Conservation (phyloP, 2,329 filamentous ascomycete genomes). For the Colletotrichum tanaceti region DNA sequence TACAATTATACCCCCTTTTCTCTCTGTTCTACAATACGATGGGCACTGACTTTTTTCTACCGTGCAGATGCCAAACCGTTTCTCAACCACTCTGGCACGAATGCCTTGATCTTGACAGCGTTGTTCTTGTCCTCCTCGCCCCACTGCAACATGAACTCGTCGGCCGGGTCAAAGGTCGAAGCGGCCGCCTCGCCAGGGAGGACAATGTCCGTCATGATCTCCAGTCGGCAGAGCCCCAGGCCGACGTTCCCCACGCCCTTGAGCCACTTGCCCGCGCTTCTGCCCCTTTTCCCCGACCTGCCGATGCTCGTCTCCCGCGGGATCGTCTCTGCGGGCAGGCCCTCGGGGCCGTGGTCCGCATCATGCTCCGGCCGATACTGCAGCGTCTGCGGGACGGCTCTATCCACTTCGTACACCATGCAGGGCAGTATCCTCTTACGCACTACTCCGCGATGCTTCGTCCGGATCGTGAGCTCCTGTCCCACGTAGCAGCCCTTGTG, state of each 20-base stretch:
- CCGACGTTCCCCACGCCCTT: conserved; percentile 85
- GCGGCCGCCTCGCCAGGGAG: conserved; percentile 74
- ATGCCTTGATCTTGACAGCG: conserved; percentile 75
- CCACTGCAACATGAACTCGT: conserved; percentile 40
- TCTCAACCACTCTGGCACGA: conserved; percentile 83
- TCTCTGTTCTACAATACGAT: conserved; percentile 32
- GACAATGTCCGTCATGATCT: conserved; percentile 86
- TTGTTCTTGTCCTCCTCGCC: conserved; percentile 48
- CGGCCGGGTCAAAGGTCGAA: conserved; percentile 71
- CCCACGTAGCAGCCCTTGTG: conserved; percentile 97
- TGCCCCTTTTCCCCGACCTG: conserved; percentile 66
- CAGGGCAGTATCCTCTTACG: conserved; percentile 90
- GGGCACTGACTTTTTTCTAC: conserved; percentile 30
- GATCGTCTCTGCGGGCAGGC: conserved; percentile 51
- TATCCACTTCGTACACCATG: conserved; percentile 70
- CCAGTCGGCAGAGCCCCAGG: conserved; percentile 85
- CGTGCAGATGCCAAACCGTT: conserved; percentile 48
- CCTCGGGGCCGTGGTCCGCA: conserved; percentile 43
- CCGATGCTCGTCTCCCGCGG: conserved; percentile 62
- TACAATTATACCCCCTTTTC: conserved; percentile 38
- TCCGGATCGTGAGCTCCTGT: conserved; percentile 95
- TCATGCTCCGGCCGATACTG: conserved; percentile 57
- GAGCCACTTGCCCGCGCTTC: conserved; percentile 85
- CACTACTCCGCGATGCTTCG: conserved; percentile 92
- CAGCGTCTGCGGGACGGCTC: conserved; percentile 53